phyloP scores from a whole-genome alignment of 164 flowering plant genomes.

The Buxus sempervirens region DNA sequence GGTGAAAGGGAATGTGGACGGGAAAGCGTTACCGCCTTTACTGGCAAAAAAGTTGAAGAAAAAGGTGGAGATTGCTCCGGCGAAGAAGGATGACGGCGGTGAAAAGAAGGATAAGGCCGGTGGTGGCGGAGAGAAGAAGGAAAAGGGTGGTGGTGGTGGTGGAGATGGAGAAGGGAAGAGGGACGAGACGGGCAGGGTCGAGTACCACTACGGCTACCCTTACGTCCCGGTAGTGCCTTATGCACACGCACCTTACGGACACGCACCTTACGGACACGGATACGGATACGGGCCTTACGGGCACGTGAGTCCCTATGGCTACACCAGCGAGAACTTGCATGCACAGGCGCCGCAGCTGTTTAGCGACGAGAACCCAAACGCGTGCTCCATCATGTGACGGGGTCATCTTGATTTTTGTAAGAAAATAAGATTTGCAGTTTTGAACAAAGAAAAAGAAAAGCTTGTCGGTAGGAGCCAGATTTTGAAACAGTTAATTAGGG shows the following conservation, averaged over 20 bases:
- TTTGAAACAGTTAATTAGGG: background rate
- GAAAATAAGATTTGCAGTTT: no score
- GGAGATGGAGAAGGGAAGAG: slow-evolving; percentile 14
- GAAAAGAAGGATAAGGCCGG: slow-evolving; percentile 10
- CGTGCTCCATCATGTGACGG: slow-evolving; percentile 27
- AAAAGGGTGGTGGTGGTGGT: slow-evolving; percentile 10
- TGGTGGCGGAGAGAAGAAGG: slow-evolving; percentile 19
- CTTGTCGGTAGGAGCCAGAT: no score
- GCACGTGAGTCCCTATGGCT: no score
- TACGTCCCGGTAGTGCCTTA: background rate
- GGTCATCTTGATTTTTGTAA: no score
- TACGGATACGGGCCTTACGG: slow-evolving; percentile 2
- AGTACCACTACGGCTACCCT: slow-evolving; percentile 4
- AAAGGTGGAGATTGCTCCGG: slow-evolving; percentile 28
- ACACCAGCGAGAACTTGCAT: slow-evolving; percentile 9
- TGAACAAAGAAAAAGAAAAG: no score
- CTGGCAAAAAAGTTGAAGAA: slow-evolving; percentile 27
- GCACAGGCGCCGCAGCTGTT: slow-evolving; percentile 24
- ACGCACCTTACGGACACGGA: background rate
- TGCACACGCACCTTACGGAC: background rate
- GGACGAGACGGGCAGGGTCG: background rate
- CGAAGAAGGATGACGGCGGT: slow-evolving; percentile 26
- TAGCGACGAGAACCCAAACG: slow-evolving; percentile 30
- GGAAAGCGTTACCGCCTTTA: slow-evolving; percentile 19
- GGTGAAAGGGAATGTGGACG: slow-evolving; percentile 37